phyloP scores from a whole-genome alignment of 169 alveolate genomes.

The Cryptosporidium muris region DNA sequence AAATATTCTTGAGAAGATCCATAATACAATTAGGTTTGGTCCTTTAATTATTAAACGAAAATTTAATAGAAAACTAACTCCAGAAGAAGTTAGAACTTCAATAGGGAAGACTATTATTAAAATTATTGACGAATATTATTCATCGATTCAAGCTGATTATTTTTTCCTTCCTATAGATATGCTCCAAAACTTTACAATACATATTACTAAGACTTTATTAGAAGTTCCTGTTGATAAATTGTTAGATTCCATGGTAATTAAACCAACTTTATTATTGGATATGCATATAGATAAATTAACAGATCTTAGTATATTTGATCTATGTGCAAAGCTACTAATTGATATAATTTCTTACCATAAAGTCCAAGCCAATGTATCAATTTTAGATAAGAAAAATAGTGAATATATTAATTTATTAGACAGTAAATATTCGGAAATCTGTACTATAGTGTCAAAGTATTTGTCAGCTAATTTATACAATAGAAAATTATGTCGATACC shows the following conservation, averaged over 20 bases:
- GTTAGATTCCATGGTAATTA: constrained; percentile 31
- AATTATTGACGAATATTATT: constrained; percentile 70
- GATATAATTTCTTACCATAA: too few species aligned
- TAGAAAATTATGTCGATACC: too few species aligned
- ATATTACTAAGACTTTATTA: constrained; percentile 44
- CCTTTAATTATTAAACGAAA: constrained; percentile 50
- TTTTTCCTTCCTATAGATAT: constrained; percentile 69
- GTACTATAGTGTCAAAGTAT: too few species aligned
- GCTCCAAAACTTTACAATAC: constrained; percentile 68
- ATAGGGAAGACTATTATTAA: constrained; percentile 42
- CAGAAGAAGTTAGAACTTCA: constrained; percentile 36
- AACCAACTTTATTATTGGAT: constrained; percentile 1
- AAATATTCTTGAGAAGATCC: constrained; percentile 24
- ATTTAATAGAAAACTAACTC: constrained; percentile 13
- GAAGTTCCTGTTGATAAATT: constrained; percentile 14
- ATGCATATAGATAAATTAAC: too few species aligned
- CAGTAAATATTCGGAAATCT: too few species aligned
- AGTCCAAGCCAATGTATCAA: too few species aligned
- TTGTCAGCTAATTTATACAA: too few species aligned
- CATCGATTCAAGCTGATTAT: constrained; percentile 28
- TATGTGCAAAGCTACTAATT: too few species aligned
- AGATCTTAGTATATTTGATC: too few species aligned
- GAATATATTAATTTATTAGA: too few species aligned
- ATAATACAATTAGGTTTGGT: constrained; percentile 54
- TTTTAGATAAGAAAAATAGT: too few species aligned